phyloP scores from a whole-genome alignment of 2,329 filamentous ascomycete species.

The Fusarium pseudoanthophilum region DNA sequence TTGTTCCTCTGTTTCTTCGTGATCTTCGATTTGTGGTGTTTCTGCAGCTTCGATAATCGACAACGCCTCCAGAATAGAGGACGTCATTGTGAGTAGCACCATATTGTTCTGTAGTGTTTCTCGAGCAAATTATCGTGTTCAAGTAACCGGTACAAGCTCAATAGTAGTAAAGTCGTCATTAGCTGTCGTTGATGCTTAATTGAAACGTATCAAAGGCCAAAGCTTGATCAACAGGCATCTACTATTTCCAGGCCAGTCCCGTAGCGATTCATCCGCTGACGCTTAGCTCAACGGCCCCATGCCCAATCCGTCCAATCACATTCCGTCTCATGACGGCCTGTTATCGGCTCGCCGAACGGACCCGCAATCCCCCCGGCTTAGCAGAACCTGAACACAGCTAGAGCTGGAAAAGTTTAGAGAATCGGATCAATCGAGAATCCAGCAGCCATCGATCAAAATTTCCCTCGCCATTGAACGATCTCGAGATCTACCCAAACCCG shows the following conservation, averaged over 20 bases:
- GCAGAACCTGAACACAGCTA: constrained; percentile 34
- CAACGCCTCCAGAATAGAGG: constrained; percentile 72
- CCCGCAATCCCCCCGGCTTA: constrained; percentile 36
- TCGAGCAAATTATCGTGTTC: accelerated
- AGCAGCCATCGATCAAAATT: constrained; percentile 34
- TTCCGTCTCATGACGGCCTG: neutral
- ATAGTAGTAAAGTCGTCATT: neutral
- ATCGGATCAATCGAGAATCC: constrained; percentile 35
- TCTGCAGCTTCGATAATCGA: constrained; percentile 45
- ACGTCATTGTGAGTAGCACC: constrained; percentile 83
- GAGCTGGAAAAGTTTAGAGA: constrained; percentile 46
- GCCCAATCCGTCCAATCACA: constrained; percentile 16
- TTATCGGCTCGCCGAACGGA: constrained; percentile 34
- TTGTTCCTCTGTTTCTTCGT: constrained; percentile 30
- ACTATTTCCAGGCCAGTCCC: constrained; percentile 14
- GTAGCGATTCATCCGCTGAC: constrained; percentile 33
- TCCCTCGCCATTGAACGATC: constrained; percentile 27
- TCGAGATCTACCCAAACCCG: constrained; percentile 7
- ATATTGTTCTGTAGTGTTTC: constrained; percentile 54
- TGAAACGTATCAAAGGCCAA: constrained; percentile 1
- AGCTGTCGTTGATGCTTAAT: neutral
- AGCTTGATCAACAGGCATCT: constrained; percentile 11
- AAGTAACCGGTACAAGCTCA: too few species aligned
- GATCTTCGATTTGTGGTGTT: constrained; percentile 11
- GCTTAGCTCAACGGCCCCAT: constrained; percentile 20